phyloP scores from a whole-genome alignment of 2,329 filamentous ascomycete genomes.

The Elsinoe australis region DNA sequence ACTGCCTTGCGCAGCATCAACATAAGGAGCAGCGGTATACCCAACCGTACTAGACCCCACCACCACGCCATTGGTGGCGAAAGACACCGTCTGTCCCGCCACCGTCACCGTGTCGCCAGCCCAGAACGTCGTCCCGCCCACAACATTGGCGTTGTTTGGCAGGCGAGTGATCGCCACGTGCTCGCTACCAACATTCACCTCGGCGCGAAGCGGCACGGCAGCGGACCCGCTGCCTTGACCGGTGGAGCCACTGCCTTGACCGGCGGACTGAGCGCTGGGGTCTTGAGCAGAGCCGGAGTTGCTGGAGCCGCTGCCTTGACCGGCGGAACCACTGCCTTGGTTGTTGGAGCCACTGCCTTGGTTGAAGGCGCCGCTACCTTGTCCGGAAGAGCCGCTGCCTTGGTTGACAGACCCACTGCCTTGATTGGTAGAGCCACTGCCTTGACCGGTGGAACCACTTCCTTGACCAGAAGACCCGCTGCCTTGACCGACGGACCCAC shows the following conservation, averaged over 20 bases:
- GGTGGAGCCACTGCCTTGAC: neutral
- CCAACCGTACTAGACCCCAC: neutral
- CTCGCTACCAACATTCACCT: neutral
- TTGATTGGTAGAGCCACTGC: neutral
- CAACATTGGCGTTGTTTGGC: slow-evolving; percentile 5
- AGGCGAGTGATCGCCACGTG: neutral
- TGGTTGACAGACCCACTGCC: neutral
- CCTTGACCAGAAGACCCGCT: neutral
- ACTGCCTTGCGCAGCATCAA: neutral
- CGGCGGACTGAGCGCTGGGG: neutral
- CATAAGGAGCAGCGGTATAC: neutral
- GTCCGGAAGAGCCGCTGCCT: neutral
- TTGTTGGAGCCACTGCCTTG: too few relatives aligned
- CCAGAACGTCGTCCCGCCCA: neutral
- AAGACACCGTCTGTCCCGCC: neutral
- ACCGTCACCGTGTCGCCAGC: neutral
- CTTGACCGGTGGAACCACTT: neutral
- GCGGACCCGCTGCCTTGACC: neutral
- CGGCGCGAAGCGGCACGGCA: neutral
- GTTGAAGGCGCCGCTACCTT: neutral
- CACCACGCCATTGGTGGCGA: neutral
- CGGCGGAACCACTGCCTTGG: too few relatives aligned
- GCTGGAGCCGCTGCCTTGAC: too few relatives aligned
- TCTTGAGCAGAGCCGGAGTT: neutral
- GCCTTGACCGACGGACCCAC: neutral